Base-by-base conservation (phyloP, 2,329 filamentous ascomycete species). In the Trichoderma cornu-damae region DNA sequence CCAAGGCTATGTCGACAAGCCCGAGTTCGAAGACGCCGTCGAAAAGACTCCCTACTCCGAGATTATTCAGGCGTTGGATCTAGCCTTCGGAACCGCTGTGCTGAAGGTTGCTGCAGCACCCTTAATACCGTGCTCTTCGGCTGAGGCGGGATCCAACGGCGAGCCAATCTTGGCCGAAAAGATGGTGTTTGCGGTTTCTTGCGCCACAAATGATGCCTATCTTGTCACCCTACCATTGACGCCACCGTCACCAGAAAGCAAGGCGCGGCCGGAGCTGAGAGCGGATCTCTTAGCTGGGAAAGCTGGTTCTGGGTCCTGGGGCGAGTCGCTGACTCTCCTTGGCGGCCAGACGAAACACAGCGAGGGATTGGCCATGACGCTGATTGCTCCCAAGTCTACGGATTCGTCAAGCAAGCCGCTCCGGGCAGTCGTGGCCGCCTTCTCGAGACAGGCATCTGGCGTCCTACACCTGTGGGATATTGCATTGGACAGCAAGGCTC, bases 291-390 rank as follows among this genome's bases (percentile, higher is more conserved):
- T 83, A 50, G 77, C 78, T 6, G 79, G 77, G 18, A 78, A 76
- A 60, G 79, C 79, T 34, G 84, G 84, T 16, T 81, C 78, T 30
- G 83, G 83, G 37, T 77, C 76, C n/a, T 87, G 84, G 82, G 83
- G 83, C 6, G 84, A 87, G 69, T 78, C 77, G 0, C 69, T 87
- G 22, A 73, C 79, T 1, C 66, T 78, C 9, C 74, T 87, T 6
- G 70, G 70, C 16, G 82, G 83, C 1, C 81, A 83, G 65, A 71
- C 73, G 44, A 79, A 75, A 60, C 71, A 75, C 26, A 80, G 79
- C 30, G 75, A 82, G 59, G 81, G 80, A 4, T 66, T 86, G 9
- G 79, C 83, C 2, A 77, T 87, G 58, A 78, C 77, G 2, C 62
- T 84, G 20, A 68, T 79, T 32, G 75, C 73, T 61, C 71, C 75